Conservation (phyloP, 495 filamentous ascomycete species). For the Penicillium paradoxum region DNA sequence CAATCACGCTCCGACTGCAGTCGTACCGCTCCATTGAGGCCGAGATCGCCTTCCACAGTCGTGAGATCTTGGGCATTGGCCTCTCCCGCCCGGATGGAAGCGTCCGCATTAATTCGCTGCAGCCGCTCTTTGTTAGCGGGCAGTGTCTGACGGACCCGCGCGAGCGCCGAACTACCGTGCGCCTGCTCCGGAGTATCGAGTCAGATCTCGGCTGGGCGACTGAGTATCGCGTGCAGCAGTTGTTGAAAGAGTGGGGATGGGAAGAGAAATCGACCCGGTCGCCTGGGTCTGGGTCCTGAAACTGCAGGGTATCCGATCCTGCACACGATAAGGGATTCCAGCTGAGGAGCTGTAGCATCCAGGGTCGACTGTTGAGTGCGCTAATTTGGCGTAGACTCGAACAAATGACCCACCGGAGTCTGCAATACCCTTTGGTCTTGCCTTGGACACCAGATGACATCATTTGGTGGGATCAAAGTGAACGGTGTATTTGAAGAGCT, state of each 20-base stretch:
- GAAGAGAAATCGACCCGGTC: conserved; percentile 22
- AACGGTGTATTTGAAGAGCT: background rate
- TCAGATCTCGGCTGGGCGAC: conserved; percentile 59
- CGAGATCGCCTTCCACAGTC: conserved; percentile 52
- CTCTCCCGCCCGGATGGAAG: conserved; percentile 50
- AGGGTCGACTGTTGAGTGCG: background rate
- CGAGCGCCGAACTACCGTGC: conserved; percentile 48
- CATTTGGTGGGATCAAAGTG: background rate
- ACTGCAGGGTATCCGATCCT: background rate
- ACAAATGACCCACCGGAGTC: background rate
- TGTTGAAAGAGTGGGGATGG: conserved; percentile 55
- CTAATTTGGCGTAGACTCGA: background rate
- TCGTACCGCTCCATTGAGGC: conserved; percentile 50
- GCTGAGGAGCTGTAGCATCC: background rate
- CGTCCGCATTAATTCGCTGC: conserved; percentile 54
- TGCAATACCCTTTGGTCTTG: background rate
- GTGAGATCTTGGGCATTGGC: conserved; percentile 54
- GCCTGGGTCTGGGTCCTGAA: conserved; percentile 11
- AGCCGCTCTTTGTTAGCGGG: conserved; percentile 58
- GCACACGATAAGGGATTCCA: background rate
- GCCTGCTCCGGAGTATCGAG: conserved; percentile 54
- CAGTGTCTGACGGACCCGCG: conserved; percentile 50
- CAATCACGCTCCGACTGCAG: conserved; percentile 47
- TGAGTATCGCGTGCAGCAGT: conserved; percentile 53
- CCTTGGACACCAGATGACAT: background rate